Base-by-base conservation (phyloP, 305 asterid genomes). In the Fraxinus xanthoxyloides region DNA sequence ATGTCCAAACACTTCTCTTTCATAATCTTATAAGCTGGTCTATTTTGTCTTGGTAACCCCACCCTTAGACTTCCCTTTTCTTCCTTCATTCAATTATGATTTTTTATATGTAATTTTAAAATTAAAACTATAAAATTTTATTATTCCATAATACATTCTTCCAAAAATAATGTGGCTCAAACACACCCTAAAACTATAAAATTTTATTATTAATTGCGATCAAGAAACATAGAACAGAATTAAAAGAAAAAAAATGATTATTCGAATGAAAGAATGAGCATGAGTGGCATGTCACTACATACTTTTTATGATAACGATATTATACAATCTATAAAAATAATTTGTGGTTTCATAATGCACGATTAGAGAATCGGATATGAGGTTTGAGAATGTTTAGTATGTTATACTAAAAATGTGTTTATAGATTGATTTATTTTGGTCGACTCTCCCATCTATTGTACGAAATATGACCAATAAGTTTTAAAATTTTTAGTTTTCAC, bases 1-100 rank as follows among this genome's bases (percentile, higher is more conserved):
- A 67, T 67, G 36, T 63, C 74, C 43, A 75, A 77, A 36, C 76
- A 56, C 51, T 61, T 73, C 80, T 83, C 84, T 82, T 80, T 90
- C 84, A 59, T 75, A 85, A 80, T 92, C 90, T 87, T 85, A 87
- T 67, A 79, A 78, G 51, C 89, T 81, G 90, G 82, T 80, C 79
- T 31, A 61, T 81, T 88, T 91, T 88, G 92, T 86, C 88, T 79
- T 86, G 81, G 81, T 86, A 78, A 12, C 59, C 83, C 84, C 79
- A 75, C 61, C n/a, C 72, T n/a, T 48, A 54, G n/a, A 28, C 24
- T 76, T 30, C 28, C 40, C 21, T 21, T 67, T 56, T 84, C 83
- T 78, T 13, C 10, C n/a, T 30, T 30, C 19, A 32, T 82, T 61
- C 70, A 26, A 51, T 12, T 34, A 59, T 81, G 48, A 75, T 69